Percentiles rank a stretch among this genome's conserved stretches.
These are phyloP conservation scores for Orbilia blumenaviensis DNA, from an alignment of 2,329 filamentous ascomycete species.

Conservation along the genomic window DNA sequence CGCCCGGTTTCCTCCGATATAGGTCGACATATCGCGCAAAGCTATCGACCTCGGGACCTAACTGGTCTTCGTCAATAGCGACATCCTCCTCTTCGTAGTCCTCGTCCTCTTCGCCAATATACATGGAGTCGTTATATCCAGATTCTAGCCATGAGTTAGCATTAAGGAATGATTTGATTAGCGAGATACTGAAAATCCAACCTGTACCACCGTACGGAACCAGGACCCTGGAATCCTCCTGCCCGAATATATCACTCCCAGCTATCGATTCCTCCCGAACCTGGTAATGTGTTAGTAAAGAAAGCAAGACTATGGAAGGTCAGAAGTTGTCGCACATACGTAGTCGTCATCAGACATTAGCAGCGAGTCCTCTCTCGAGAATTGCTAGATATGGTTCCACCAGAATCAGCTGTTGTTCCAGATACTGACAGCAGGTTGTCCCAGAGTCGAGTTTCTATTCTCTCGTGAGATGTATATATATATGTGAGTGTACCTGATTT, in stretches of 20 bases:
- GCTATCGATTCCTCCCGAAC: conserved; percentile 43
- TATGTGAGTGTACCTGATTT: background rate
- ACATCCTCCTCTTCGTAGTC: conserved; percentile 61
- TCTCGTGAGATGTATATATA: background rate
- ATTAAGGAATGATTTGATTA: background rate
- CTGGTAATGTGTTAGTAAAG: background rate
- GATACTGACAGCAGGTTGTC: background rate
- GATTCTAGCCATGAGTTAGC: conserved; percentile 58
- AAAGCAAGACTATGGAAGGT: background rate
- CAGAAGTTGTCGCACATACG: conserved; percentile 14
- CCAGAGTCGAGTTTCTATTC: background rate
- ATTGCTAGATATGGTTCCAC: conserved; percentile 9
- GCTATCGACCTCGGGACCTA: conserved; percentile 56
- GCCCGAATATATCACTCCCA: conserved; percentile 42
- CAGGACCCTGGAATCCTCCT: conserved; percentile 36
- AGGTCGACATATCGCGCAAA: conserved; percentile 55
- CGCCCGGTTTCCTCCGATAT: conserved; percentile 57
- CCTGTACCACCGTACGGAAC: conserved; percentile 53
- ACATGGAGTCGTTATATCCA: conserved; percentile 57
- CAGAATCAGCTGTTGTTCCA: conserved; percentile 11
- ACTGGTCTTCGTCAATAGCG: conserved; percentile 67
- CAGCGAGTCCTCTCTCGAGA: conserved; percentile 45
- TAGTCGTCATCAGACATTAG: conserved; percentile 52
- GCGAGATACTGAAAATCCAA: conserved; percentile 64
- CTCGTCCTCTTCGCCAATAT: conserved; percentile 55